phyloP scores from a whole-genome alignment of 176 grass and related monocot genomes.

The Oryza meridionalis region DNA sequence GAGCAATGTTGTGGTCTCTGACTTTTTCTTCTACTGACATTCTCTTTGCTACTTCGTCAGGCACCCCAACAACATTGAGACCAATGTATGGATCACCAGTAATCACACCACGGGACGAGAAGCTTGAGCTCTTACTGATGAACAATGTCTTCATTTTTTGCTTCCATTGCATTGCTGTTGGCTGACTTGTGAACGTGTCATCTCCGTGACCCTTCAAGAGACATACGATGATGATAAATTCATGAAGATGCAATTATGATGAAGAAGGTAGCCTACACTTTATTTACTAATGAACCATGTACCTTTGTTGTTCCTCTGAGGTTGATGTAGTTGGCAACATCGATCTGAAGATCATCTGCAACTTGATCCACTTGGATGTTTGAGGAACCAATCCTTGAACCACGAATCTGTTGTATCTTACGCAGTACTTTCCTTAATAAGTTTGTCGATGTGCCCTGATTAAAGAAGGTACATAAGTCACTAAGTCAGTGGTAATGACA shows the following conservation, averaged over 20 bases:
- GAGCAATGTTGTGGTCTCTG: conserved; percentile 53
- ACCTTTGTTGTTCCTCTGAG: conserved; percentile 58
- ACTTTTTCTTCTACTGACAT: conserved; percentile 62
- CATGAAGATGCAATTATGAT: conserved; percentile 18
- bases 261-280: not conserved
- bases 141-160: conserved; percentile 67
- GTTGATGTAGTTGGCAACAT: conserved; percentile 55
- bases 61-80: conserved; percentile 56
- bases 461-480: conserved; percentile 14
- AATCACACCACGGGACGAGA: conserved; percentile 60
- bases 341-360: conserved; percentile 55
- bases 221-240: not conserved
- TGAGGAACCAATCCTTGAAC: conserved; percentile 50
- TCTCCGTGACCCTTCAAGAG: conserved; percentile 47
- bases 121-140: conserved; percentile 69
- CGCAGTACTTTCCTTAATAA: conserved; percentile 50
- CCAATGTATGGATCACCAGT: conserved; percentile 73
- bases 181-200: conserved; percentile 38
- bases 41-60: conserved; percentile 58
- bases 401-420: conserved; percentile 48
- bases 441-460: conserved; percentile 47
- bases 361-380: conserved; percentile 49
- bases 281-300: not conserved
- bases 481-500: not conserved
- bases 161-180: conserved; percentile 57